phyloP scores from a whole-genome alignment of 2,329 filamentous ascomycete species.

The Huntiella moniliformis region DNA sequence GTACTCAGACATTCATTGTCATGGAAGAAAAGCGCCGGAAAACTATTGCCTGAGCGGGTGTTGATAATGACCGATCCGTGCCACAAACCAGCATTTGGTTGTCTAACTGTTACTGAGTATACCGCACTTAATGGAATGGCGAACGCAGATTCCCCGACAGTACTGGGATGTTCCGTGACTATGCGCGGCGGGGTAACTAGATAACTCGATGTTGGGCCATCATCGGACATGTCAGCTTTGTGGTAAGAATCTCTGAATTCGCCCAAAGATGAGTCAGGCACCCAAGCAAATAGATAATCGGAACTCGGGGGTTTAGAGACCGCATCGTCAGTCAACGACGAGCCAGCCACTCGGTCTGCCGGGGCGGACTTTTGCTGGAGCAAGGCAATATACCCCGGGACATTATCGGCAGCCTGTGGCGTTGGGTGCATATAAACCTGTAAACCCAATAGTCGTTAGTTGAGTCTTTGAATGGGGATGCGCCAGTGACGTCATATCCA shows the following conservation, averaged over 20 bases:
- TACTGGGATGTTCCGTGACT: conserved; percentile 47
- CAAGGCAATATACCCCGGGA: conserved; percentile 79
- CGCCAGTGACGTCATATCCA: neutral
- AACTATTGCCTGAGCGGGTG: conserved; percentile 72
- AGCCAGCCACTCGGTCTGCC: conserved; percentile 14
- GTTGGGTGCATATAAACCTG: conserved; percentile 93
- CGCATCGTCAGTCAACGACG: conserved; percentile 14
- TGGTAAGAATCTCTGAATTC: conserved; percentile 78
- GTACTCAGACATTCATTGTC: conserved; percentile 93
- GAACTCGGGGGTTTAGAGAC: conserved; percentile 34
- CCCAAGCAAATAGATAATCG: conserved; percentile 76
- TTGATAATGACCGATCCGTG: conserved; percentile 93
- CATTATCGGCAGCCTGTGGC: conserved; percentile 85
- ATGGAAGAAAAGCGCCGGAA: conserved; percentile 92
- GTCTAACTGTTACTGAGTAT: conserved; percentile 76
- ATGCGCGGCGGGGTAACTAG: conserved; percentile 84
- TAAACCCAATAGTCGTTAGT: no score
- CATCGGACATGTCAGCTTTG: conserved; percentile 78
- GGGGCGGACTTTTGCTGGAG: conserved; percentile 62
- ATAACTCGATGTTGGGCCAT: conserved; percentile 67
- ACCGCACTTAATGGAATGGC: conserved; percentile 78
- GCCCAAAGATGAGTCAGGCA: conserved; percentile 75
- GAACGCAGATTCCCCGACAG: conserved; percentile 67
- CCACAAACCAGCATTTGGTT: conserved; percentile 95
- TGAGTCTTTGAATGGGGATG: no score